Base-by-base conservation (phyloP, 116 monocot genomes). In the Papilionanthe hybrid region DNA sequence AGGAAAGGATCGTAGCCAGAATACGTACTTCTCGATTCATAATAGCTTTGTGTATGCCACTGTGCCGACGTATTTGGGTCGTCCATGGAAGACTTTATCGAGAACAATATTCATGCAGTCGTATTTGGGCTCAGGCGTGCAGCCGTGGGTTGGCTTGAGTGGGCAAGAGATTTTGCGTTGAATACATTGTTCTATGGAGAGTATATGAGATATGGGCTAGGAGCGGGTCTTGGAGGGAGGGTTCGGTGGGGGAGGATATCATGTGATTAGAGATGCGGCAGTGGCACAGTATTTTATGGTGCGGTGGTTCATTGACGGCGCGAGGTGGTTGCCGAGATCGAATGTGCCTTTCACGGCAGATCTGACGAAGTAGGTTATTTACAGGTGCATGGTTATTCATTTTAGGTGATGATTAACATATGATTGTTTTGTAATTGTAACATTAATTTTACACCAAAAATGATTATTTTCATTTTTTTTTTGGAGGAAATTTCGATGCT, bases 81-180 rank as follows among this genome's bases (percentile, higher is more conserved):
- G 98, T 69, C 98, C 98, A 0, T 98, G 98, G 94, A 94, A 93
- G 86, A 80, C 84, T 18, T 98, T 86, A 85, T 98, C 98, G 0
- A 86, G 91, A 77, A 90, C 90, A 0, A 87, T 98, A 3, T 88
- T 98, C 86, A 91, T 98, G 93, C 91, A 98, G 79, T 84, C 90
- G 0, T 98, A 90, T 76, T 78, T 98, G 18, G 81, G 90, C 19
- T 37, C 78, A 0, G 37, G 65, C 50, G 90, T 98, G 0, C 88
- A 90, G 73, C 88, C 98, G 65, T 74, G 10, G 98, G 98, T 0
- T 98, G 98, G 98, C 80, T 94, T 0, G 91, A 93, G 66, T 98
- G 98, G 98, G 75, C 76, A 13, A 94, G 95, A 5, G 71, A 91
- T 72, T 90, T 90, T 55, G 95, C 84, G 18, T 78, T 94, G 8